phyloP scores from a whole-genome alignment of 805 yeast genomes.

The Suhomyces sp. region DNA sequence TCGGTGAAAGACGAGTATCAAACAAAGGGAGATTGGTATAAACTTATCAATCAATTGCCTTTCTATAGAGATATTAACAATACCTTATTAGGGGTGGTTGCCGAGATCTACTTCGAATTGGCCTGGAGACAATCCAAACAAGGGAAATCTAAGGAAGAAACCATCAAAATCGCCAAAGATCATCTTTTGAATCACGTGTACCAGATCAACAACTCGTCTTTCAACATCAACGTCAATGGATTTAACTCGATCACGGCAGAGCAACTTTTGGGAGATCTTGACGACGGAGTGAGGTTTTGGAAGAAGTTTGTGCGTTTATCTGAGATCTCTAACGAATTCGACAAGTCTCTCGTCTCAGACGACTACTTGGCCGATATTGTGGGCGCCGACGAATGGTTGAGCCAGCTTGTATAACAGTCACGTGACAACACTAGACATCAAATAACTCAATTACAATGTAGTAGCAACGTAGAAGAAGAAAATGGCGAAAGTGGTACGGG shows the following conservation, averaged over 20 bases:
- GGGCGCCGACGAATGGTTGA: constrained; percentile 32
- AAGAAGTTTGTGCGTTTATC: constrained; percentile 26
- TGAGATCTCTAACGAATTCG: constrained; percentile 24
- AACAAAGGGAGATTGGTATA: constrained; percentile 55
- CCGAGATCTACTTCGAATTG: constrained; percentile 51
- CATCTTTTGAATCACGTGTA: constrained; percentile 35
- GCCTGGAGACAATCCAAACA: constrained; percentile 28
- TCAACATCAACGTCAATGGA: constrained; percentile 42
- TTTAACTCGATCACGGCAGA: constrained; percentile 35
- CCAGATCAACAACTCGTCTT: constrained; percentile 37
- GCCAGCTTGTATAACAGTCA: constrained; percentile 17
- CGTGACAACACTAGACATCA: too few relatives aligned
- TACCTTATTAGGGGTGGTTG: constrained; percentile 60
- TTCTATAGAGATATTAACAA: constrained; percentile 56
- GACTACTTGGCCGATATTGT: constrained; percentile 20
- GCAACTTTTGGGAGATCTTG: constrained; percentile 31
- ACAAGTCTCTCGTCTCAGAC: constrained; percentile 24
- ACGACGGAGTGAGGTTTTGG: constrained; percentile 36
- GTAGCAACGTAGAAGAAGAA: neutral
- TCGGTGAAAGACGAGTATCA: constrained; percentile 44
- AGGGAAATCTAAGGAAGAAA: constrained; percentile 24
- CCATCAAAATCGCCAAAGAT: constrained; percentile 24
- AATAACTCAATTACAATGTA: neutral
- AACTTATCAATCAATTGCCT: constrained; percentile 56
- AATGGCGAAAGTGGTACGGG: neutral